Evolutionary conservation across 2,329 filamentous ascomycete species (phyloP), one percentile per base, ranked within the genome.

Genomic region (Aspergillus quadricinctus): DNA sequence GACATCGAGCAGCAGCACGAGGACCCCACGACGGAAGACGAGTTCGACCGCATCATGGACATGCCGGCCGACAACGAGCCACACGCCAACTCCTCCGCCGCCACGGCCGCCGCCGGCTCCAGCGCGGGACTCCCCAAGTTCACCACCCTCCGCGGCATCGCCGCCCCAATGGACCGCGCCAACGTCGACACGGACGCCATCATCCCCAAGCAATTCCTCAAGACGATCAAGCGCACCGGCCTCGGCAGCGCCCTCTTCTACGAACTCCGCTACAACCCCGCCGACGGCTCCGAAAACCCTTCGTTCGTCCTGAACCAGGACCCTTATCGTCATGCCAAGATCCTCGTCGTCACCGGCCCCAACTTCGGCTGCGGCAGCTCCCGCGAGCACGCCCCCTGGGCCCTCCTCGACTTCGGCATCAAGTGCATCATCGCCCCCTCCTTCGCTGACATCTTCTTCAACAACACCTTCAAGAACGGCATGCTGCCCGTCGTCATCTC

Each of bases 381-480:
- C 29, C 87, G 94, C 71, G 94, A 97, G 77, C 94, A 97, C 78
- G 94, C 94, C 2, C 94, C 94, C 1, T 97, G 94, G 94, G 93
- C 94, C 5, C 83, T 97, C 25, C 86, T 96, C 56, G 94, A 97
- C 77, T 97, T 97, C 67, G 94, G 94, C 64, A 96, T 99, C 78
- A 90, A 88, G 72, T 93, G 88, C 73, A 83, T 97, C 68, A 96
- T 97, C 65, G 94, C 93, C 1, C 90, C 91, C 1, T 92, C 89
- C 1, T 90, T 84, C 64, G 89, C 88, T 57, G 91, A 96, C 70
- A 99, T 99, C 75, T 97, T 97, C 85, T 95, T 93, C 85, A 97
- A 96, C 85, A 99, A 99, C 81, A 94, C 89, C n/a, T 97, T 97
- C 84, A 97, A 99, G 83, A 99, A 99, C 80, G 93, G 93, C 79